Conservation (phyloP, 371 early-diverging fungal species). For the Saksenaea oblongispora region DNA sequence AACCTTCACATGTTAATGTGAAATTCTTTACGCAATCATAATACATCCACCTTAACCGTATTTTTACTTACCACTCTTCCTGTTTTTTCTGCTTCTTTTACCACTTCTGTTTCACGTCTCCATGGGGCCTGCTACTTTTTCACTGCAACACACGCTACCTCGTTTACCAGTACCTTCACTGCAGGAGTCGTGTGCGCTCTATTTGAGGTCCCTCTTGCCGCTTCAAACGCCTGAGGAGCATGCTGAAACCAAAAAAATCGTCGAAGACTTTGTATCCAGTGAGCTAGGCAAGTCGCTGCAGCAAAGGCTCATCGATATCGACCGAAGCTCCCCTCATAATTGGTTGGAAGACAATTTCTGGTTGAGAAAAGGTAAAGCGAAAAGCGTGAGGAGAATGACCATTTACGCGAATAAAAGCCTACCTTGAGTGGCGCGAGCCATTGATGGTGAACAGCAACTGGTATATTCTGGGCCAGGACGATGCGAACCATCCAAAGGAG, state of each 20-base stretch:
- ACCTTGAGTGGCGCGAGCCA: slow-evolving; percentile 89
- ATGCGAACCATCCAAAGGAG: slow-evolving; percentile 64
- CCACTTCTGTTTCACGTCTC: background rate
- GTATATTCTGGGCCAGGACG: slow-evolving; percentile 74
- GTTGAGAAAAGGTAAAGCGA: slow-evolving; percentile 57
- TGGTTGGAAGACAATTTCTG: slow-evolving; percentile 95
- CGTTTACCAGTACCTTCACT: slow-evolving; percentile 82
- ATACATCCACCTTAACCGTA: background rate
- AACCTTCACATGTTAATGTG: background rate
- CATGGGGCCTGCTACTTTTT: slow-evolving; percentile 53
- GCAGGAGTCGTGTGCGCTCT: slow-evolving; percentile 71
- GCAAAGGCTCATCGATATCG: slow-evolving; percentile 61
- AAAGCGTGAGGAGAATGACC: background rate
- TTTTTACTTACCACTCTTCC: background rate
- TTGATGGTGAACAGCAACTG: slow-evolving; percentile 89
- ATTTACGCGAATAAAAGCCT: slow-evolving; percentile 52
- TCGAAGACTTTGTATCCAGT: slow-evolving; percentile 34
- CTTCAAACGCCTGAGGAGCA: slow-evolving; percentile 47
- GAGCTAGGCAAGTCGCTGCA: slow-evolving; percentile 43
- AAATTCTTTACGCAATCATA: background rate
- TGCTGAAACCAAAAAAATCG: slow-evolving; percentile 28
- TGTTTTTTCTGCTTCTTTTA: slow-evolving; percentile 9
- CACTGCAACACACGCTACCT: slow-evolving; percentile 70
- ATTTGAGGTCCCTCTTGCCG: slow-evolving; percentile 69
- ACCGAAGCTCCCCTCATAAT: slow-evolving; percentile 63